Percentiles rank a stretch among this genome's conserved stretches.
Evolutionary conservation across 805 yeast genomes (phyloP).

Genomic region (Metschnikowia colocasiae): DNA sequence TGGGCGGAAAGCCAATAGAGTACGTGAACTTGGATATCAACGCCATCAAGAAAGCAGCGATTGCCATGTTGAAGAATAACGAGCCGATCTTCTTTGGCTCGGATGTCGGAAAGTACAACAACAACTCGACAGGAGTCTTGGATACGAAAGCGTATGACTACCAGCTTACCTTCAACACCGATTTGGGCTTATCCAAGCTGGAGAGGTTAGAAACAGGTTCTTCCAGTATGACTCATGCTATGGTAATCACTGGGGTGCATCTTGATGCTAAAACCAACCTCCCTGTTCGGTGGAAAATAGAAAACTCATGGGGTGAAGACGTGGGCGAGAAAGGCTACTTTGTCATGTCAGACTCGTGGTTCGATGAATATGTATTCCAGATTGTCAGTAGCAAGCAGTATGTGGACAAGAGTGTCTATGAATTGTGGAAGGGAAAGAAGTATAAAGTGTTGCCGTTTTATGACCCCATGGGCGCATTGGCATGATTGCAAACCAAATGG

Average conservation of each 20-base stretch:
- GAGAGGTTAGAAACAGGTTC: slow-evolving; percentile 68
- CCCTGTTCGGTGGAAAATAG: slow-evolving; percentile 44
- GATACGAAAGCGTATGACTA: slow-evolving; percentile 70
- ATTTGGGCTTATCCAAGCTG: slow-evolving; percentile 52
- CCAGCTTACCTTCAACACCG: slow-evolving; percentile 51
- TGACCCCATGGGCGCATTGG: slow-evolving; percentile 45
- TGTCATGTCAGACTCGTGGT: slow-evolving; percentile 44
- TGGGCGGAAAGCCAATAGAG: slow-evolving; percentile 63
- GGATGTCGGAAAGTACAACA: slow-evolving; percentile 78
- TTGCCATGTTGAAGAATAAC: slow-evolving; percentile 64
- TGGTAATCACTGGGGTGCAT: slow-evolving; percentile 81
- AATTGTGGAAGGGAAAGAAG: slow-evolving; percentile 32
- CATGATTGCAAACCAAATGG: slow-evolving; percentile 15
- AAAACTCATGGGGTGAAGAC: slow-evolving; percentile 43
- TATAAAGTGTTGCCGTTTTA: slow-evolving; percentile 34
- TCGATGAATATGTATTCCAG: slow-evolving; percentile 41
- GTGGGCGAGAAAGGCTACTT: slow-evolving; percentile 41
- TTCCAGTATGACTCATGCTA: slow-evolving; percentile 86
- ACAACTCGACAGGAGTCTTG: slow-evolving; percentile 63
- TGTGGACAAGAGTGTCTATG: slow-evolving; percentile 35
- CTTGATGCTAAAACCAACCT: slow-evolving; percentile 47
- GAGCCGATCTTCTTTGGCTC: slow-evolving; percentile 87
- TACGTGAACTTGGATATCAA: slow-evolving; percentile 68
- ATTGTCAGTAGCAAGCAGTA: slow-evolving; percentile 37
- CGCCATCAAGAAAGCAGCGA: slow-evolving; percentile 55